Base-by-base conservation (phyloP, 257 asterid genomes). In the Pogostemon cablin region DNA sequence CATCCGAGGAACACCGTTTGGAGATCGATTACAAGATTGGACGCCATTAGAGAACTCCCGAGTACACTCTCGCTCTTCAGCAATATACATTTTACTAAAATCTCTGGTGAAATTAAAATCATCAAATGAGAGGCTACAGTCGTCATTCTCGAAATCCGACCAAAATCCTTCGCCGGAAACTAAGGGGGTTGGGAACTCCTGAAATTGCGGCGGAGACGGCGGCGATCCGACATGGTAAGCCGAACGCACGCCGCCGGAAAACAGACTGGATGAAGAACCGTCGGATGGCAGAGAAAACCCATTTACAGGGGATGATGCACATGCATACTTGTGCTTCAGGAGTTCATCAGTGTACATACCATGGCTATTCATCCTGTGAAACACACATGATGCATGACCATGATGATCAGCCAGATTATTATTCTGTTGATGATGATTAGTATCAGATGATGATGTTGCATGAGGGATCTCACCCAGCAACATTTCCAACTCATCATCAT, bases 381-480 rank as follows among this genome's bases (percentile, higher is more conserved):
- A 9, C 43, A 57, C 43, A 35, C 63, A 57, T 57, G 63, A 35
- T 46, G 75, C 72, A 63, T 73, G 67, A 7, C 41, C 75, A 47
- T 62, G 75, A 75, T 77, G 72, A 55, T 64, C 79, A 64, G 56
- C 32, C 32, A 25, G 77, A 58, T 48, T 63, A 67, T 6, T 65
- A 34, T 1, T 49, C 0, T 64, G 43, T 10, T 71, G 77, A 8
- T 65, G 79, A 73, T 74, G 74, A 54, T 71, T 83, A 64, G 55
- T 75, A 71, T 80, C 74, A 66, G 63, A 57, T 34, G 62, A 81
- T 76, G 87, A 72, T 62, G 87, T 81, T 74, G 81, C 96, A 65
- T 81, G 91, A 74, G 97, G 93, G 87, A 91, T 91, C 95, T 91
- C 95, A 34, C 88, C 91, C 78, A 91, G 85, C 64, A 91, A 79